Percentiles rank a stretch among this genome's conserved stretches.
Evolutionary conservation across 78 protist species (phyloP).

Genomic region (Guillardia theta): DNA sequence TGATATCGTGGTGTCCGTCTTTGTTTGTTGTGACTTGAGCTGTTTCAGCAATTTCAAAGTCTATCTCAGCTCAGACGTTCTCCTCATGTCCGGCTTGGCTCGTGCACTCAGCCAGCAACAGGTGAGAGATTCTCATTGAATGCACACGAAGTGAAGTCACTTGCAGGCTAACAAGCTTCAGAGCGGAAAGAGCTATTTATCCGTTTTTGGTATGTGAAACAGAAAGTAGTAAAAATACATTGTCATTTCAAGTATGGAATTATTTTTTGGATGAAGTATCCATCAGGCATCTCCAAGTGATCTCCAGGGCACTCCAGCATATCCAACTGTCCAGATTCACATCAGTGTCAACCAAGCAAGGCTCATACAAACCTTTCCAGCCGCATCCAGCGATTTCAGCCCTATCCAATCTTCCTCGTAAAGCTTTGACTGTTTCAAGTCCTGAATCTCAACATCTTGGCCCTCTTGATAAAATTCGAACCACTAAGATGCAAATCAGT

Average conservation of each 20-base stretch:
- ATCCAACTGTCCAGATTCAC: neutral
- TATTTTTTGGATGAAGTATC: neutral
- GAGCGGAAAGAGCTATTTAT: too few species aligned
- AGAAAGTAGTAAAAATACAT: too few species aligned
- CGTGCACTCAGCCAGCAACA: neutral
- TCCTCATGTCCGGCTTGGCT: conserved; percentile 13
- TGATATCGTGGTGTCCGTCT: too few species aligned
- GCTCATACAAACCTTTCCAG: too few species aligned
- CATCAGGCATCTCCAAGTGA: neutral
- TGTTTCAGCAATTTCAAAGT: conserved; percentile 26
- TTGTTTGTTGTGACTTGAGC: too few species aligned
- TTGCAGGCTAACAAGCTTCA: too few species aligned
- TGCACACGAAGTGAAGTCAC: too few species aligned
- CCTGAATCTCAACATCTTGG: neutral
- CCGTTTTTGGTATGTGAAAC: too few species aligned
- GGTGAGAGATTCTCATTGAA: too few species aligned
- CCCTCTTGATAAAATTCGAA: neutral
- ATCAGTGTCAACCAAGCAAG: too few species aligned
- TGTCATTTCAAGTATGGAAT: neutral
- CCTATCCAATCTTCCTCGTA: neutral
- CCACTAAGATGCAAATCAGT: neutral
- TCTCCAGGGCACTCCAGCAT: neutral
- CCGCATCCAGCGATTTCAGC: neutral
- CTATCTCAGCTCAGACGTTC: conserved; percentile 2
- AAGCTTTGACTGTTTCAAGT: neutral